Evolutionary conservation across 306 rosid genomes (phyloP).

Genomic region (Cotoneaster glaucophyllus): DNA sequence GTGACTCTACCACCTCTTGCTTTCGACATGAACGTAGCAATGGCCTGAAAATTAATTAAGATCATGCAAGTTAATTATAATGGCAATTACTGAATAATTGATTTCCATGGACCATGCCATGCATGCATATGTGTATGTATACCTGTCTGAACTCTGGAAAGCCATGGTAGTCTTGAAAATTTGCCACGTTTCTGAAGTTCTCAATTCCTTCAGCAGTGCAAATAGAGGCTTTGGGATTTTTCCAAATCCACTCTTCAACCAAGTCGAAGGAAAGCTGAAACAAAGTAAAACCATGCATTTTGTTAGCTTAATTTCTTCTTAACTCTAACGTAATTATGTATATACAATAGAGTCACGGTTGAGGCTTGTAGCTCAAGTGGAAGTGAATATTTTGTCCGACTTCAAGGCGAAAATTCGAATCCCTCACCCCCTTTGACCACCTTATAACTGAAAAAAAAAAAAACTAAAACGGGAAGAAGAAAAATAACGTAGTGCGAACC

Average conservation of each 20-base stretch:
- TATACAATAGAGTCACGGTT: not conserved
- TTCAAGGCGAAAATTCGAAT: not conserved
- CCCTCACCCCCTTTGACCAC: no score
- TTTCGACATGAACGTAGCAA: constrained; percentile 79
- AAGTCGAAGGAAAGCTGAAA: constrained; percentile 57
- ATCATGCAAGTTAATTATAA: not conserved
- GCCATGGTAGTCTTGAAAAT: constrained; percentile 88
- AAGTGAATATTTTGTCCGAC: not conserved
- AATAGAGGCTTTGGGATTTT: constrained; percentile 67
- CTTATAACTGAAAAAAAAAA: no score
- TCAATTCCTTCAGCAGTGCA: constrained; percentile 70
- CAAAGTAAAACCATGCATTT: not conserved
- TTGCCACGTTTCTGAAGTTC: constrained; percentile 54
- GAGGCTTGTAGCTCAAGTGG: not conserved
- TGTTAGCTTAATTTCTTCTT: not conserved
- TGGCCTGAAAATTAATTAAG: constrained; percentile 36
- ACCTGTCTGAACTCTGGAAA: constrained; percentile 64
- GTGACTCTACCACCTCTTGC: constrained; percentile 71
- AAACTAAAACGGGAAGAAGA: not conserved
- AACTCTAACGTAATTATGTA: not conserved
- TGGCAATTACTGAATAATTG: not conserved
- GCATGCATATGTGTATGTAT: not conserved
- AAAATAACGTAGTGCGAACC: constrained; percentile 24
- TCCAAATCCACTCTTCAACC: constrained; percentile 62
- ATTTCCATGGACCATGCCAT: not conserved